Evolutionary conservation across 2,329 filamentous ascomycete genomes (phyloP).

Genomic region (Sclerotiophoma versabilis): DNA sequence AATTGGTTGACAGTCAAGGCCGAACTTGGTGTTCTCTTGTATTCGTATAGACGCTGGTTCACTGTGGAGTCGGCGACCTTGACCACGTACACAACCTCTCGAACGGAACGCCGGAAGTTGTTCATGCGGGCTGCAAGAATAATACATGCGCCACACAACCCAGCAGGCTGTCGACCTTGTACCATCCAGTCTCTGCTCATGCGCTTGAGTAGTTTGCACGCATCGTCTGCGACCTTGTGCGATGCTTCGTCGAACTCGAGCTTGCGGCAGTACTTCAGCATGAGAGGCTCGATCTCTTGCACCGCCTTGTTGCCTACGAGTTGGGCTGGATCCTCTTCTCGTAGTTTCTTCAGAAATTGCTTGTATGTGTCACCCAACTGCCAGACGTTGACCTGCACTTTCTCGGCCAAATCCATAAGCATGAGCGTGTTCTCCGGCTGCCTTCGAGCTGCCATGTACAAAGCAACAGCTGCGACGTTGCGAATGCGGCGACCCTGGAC

Average conservation of each 20-base stretch:
- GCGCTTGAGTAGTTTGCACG: conserved; percentile 83
- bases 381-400: conserved; percentile 86
- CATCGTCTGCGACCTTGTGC: conserved; percentile 85
- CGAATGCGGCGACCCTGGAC: conserved; percentile 75
- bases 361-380: conserved; percentile 91
- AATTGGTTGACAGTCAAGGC: conserved; percentile 89
- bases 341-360: conserved; percentile 71
- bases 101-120: conserved; percentile 90
- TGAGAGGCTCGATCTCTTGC: conserved; percentile 82
- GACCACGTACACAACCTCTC: conserved; percentile 97
- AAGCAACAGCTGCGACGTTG: conserved; percentile 86
- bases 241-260: conserved; percentile 88
- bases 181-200: conserved; percentile 99
- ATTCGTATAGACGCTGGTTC: conserved; percentile 88
- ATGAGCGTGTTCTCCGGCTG: conserved; percentile 83
- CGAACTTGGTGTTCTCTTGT: conserved; percentile 84
- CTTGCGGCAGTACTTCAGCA: conserved; percentile 87
- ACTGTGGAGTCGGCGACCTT: conserved; percentile 96
- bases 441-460: conserved; percentile 87
- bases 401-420: conserved; percentile 94
- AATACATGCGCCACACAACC: conserved; percentile 91
- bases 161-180: conserved; percentile 89
- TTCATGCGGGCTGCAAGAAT: conserved; percentile 97
- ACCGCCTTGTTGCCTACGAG: conserved; percentile 61
- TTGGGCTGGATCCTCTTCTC: conserved; percentile 64